A percentile compares a stretch with the other conserved stretches of the same genome.
phyloP scores from a whole-genome alignment of 306 rosid genomes.

The Cicer bijugum region DNA sequence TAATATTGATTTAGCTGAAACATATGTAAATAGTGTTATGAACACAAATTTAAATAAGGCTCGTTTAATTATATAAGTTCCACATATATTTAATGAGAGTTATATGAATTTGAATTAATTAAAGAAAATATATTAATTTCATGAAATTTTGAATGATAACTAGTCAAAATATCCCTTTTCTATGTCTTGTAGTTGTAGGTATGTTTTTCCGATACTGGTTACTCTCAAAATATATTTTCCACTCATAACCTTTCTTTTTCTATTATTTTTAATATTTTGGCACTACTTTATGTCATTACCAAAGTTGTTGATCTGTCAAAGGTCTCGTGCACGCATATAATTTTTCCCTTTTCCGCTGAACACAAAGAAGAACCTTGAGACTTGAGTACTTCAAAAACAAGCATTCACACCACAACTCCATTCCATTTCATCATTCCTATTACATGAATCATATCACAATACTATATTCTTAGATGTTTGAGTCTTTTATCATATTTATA shows the following conservation, averaged over 20 bases:
- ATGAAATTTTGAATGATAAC: background rate
- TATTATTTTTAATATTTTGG: slow-evolving; percentile 8
- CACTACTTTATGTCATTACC: slow-evolving; percentile 48
- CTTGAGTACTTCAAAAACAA: slow-evolving; percentile 35
- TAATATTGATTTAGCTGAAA: slow-evolving; percentile 5
- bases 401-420: slow-evolving; percentile 22
- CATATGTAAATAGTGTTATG: background rate
- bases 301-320: slow-evolving; percentile 48
- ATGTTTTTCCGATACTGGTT: slow-evolving; percentile 15
- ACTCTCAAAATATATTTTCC: background rate
- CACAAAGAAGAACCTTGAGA: slow-evolving; percentile 36
- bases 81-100: no score
- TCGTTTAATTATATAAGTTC: no score
- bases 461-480: no score
- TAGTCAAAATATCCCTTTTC: slow-evolving; percentile 15
- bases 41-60: no score
- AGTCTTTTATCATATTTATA: no score
- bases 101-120: no score
- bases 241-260: slow-evolving; percentile 35
- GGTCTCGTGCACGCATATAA: slow-evolving; percentile 44
- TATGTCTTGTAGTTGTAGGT: background rate
- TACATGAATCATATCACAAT: background rate
- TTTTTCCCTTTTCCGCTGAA: slow-evolving; percentile 37
- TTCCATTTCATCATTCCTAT: slow-evolving; percentile 13
- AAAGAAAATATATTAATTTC: no score